Conservation (phyloP, 345 rosid species). For the Gossypium mustelinum region DNA sequence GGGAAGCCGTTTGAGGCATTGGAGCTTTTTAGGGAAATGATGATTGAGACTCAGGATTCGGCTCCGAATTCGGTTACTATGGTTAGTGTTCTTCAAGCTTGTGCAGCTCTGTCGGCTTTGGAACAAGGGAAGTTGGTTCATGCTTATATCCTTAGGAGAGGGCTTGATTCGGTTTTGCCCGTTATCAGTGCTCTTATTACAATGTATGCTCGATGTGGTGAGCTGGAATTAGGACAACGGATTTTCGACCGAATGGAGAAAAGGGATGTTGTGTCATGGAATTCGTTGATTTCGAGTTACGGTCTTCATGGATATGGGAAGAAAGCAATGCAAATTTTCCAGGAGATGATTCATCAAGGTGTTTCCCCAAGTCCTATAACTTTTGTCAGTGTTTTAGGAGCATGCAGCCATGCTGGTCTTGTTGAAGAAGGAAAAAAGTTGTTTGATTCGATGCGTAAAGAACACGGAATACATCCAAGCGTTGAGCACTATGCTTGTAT, state of each 20-base stretch:
- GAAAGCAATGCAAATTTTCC: slow-evolving; percentile 57
- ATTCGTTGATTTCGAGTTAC: slow-evolving; percentile 72
- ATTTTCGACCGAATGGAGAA: slow-evolving; percentile 63
- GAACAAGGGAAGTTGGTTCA: slow-evolving; percentile 83
- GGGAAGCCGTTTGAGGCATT: slow-evolving; percentile 64
- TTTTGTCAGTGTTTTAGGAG: slow-evolving; percentile 74
- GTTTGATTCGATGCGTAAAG: slow-evolving; percentile 55
- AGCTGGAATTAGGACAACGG: slow-evolving; percentile 53
- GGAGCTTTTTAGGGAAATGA: slow-evolving; percentile 66
- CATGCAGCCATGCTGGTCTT: slow-evolving; percentile 91
- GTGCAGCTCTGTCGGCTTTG: slow-evolving; percentile 78
- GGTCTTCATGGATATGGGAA: slow-evolving; percentile 82
- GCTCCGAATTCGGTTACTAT: slow-evolving; percentile 72
- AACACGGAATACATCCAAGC: slow-evolving; percentile 54
- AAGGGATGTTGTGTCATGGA: slow-evolving; percentile 84
- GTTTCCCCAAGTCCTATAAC: slow-evolving; percentile 61
- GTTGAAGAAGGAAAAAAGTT: slow-evolving; percentile 71
- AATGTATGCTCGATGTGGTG: slow-evolving; percentile 82
- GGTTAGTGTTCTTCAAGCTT: slow-evolving; percentile 92
- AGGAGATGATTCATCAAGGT: slow-evolving; percentile 59
- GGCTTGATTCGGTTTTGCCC: slow-evolving; percentile 71
- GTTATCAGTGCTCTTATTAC: slow-evolving; percentile 74
- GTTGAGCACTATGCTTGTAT: slow-evolving; percentile 94
- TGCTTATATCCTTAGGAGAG: slow-evolving; percentile 67
- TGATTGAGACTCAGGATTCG: slow-evolving; percentile 38